Evolutionary conservation across 768 basidiomycete genomes (phyloP).

Genomic region (Kwoniella shandongensis): DNA sequence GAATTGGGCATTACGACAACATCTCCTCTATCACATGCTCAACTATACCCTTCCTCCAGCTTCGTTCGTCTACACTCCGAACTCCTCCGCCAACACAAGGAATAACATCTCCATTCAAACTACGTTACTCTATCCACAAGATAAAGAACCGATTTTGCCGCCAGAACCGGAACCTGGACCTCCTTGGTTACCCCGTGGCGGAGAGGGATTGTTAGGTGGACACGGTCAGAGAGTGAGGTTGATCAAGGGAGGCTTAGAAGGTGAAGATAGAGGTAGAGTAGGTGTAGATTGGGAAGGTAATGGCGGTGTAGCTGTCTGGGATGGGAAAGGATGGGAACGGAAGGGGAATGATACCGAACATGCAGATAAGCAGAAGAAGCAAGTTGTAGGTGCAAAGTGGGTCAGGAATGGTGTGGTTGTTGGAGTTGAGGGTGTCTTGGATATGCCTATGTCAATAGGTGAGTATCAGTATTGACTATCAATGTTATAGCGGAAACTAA

Average conservation of each 20-base stretch:
- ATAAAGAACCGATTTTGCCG: conserved; percentile 62
- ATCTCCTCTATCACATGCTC: conserved; percentile 89
- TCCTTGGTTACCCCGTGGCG: conserved; percentile 82
- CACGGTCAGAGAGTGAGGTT: conserved; percentile 78
- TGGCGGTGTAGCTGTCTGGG: conserved; percentile 61
- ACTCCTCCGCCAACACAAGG: conserved; percentile 45
- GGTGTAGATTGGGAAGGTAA: conserved; percentile 69
- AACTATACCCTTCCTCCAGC: conserved; percentile 67
- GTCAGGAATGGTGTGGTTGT: conserved; percentile 76
- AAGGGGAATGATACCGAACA: conserved; percentile 2
- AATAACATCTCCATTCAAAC: conserved; percentile 40
- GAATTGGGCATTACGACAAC: conserved; percentile 75
- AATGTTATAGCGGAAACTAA: too few species aligned
- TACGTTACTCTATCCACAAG: conserved; percentile 51
- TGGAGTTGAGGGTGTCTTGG: conserved; percentile 71
- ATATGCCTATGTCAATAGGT: conserved; percentile 74
- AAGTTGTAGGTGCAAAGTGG: conserved; percentile 62
- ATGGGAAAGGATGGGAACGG: conserved; percentile 40
- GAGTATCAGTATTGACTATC: conserved; percentile 42
- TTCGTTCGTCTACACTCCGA: conserved; percentile 54
- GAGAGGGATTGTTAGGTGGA: conserved; percentile 70
- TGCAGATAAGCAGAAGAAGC: conserved; percentile 47
- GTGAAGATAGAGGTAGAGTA: conserved; percentile 52
- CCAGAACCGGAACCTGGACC: conserved; percentile 69
- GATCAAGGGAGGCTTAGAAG: conserved; percentile 53